Percentiles rank a stretch among this genome's conserved stretches.
Conservation (phyloP, 805 yeast genomes). For the Zygosaccharomyces pseudorouxii region DNA sequence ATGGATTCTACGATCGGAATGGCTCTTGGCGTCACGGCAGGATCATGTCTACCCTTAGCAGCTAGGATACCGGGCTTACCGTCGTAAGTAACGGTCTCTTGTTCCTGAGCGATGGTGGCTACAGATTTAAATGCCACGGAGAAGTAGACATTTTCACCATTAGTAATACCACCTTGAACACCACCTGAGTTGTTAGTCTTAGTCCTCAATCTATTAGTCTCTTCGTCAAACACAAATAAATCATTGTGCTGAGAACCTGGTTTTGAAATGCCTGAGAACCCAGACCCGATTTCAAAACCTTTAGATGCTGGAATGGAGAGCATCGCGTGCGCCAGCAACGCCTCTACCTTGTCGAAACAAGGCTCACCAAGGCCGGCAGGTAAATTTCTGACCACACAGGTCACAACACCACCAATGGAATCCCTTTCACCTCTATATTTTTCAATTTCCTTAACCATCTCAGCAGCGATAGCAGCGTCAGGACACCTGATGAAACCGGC, state of each 20-base stretch:
- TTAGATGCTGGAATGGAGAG: constrained; percentile 95
- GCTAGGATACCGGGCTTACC: constrained; percentile 85
- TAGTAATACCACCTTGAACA: constrained; percentile 95
- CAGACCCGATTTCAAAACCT: constrained; percentile 97
- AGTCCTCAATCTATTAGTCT: constrained; percentile 67
- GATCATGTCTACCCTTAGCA: constrained; percentile 98
- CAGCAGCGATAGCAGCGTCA: constrained; percentile 59
- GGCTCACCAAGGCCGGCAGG: constrained; percentile 99
- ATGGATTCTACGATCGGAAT: constrained; percentile 97
- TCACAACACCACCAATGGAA: constrained; percentile 96
- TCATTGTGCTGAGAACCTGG: constrained; percentile 96
- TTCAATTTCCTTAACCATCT: constrained; percentile 85
- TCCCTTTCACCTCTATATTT: constrained; percentile 79
- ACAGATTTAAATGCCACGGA: constrained; percentile 97
- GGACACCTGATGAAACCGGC: constrained; percentile 95
- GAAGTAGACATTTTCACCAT: constrained; percentile 93
- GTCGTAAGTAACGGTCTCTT: constrained; percentile 80
- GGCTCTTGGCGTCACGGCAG: constrained; percentile 97
- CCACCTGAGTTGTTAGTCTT: constrained; percentile 93
- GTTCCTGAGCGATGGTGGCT: constrained; percentile 94
- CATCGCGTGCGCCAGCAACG: constrained; percentile 95
- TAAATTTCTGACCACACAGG: constrained; percentile 91
- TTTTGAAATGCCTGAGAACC: constrained; percentile 81
- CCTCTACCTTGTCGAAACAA: constrained; percentile 94
- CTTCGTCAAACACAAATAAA: constrained; percentile 62